Conservation (phyloP, 1,284 basidiomycete genomes). For the Cutaneotrichosporon sp. region DNA sequence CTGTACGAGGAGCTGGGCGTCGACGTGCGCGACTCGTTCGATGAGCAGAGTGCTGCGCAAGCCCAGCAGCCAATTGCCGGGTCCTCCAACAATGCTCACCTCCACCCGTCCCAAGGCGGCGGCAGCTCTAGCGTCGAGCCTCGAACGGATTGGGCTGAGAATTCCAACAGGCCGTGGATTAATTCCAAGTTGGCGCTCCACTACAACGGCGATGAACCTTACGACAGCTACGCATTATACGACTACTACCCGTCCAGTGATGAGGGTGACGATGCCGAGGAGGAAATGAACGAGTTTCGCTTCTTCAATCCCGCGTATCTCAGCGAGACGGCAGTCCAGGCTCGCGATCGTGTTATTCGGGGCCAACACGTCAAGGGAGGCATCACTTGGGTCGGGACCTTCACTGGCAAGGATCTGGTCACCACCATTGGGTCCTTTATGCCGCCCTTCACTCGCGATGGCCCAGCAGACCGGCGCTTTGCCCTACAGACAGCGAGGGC, state of each 20-base stretch:
- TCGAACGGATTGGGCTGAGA: constrained; percentile 25
- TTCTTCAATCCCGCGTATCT: constrained; percentile 84
- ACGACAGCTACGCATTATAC: constrained; percentile 48
- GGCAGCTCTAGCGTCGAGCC: background rate
- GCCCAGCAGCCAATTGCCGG: background rate
- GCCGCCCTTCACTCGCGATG: constrained; percentile 65
- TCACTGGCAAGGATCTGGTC: constrained; percentile 88
- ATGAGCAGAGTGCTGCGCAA: no score
- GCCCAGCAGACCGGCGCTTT: constrained; percentile 66
- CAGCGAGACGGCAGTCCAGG: constrained; percentile 78
- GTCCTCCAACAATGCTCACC: background rate
- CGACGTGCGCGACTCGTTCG: background rate
- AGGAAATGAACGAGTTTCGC: constrained; percentile 64
- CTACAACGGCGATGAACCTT: constrained; percentile 13
- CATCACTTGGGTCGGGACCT: constrained; percentile 76
- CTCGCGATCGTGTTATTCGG: constrained; percentile 78
- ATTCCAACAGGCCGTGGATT: constrained; percentile 40
- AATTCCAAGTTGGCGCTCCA: constrained; percentile 46
- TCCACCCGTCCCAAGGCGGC: background rate
- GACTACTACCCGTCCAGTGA: constrained; percentile 54
- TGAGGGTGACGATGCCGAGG: constrained; percentile 50
- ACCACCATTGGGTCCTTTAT: constrained; percentile 77
- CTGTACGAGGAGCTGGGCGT: background rate
- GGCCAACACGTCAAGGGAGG: constrained; percentile 85
- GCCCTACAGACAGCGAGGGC: constrained; percentile 82